A percentile compares a stretch with the other conserved stretches of the same genome.
These are phyloP conservation scores for Helminthosporium solani DNA, from an alignment of 2,329 filamentous ascomycete genomes.

Conservation along the genomic window DNA sequence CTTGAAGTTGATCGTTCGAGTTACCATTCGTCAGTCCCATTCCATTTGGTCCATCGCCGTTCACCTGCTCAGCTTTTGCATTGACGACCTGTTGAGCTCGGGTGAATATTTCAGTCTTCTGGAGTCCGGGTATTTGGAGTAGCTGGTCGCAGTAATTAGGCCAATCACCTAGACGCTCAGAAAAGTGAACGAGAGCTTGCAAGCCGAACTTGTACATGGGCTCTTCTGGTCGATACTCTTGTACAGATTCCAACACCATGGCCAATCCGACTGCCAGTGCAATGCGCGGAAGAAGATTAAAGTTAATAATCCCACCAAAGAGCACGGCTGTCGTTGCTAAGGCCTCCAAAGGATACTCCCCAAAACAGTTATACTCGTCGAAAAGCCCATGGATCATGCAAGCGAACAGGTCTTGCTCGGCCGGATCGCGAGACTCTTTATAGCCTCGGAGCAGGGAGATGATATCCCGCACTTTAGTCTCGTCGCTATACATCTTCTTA, in stretches of 20 bases:
- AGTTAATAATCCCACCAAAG: conserved; percentile 94
- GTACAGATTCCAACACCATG: conserved; percentile 96
- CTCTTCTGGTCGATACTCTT: conserved; percentile 77
- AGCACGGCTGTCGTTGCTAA: conserved; percentile 93
- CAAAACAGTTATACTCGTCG: conserved; percentile 94
- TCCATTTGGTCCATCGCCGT: conserved; percentile 47
- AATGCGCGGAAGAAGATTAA: conserved; percentile 84
- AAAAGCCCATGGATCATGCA: conserved; percentile 99
- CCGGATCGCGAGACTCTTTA: conserved; percentile 79
- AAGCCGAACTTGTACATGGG: conserved; percentile 98
- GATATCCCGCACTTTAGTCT: conserved; percentile 81
- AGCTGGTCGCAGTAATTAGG: conserved; percentile 90
- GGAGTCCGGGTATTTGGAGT: conserved; percentile 76
- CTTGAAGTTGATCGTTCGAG: conserved; percentile 61
- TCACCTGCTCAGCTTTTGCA: conserved; percentile 63
- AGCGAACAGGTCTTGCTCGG: conserved; percentile 91
- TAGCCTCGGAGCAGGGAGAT: conserved; percentile 81
- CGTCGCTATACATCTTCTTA: conserved; percentile 94
- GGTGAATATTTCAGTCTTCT: conserved; percentile 79
- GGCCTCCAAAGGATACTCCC: conserved; percentile 93
- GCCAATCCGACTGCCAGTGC: conserved; percentile 91
- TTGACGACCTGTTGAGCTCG: conserved; percentile 79
- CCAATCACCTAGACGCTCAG: conserved; percentile 84
- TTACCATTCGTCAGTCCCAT: conserved; percentile 66
- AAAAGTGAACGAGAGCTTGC: conserved; percentile 88